Percentiles rank a stretch among this genome's conserved stretches.
phyloP scores from a whole-genome alignment of 148 eudicot genomes.

The Suaeda aralocaspica region DNA sequence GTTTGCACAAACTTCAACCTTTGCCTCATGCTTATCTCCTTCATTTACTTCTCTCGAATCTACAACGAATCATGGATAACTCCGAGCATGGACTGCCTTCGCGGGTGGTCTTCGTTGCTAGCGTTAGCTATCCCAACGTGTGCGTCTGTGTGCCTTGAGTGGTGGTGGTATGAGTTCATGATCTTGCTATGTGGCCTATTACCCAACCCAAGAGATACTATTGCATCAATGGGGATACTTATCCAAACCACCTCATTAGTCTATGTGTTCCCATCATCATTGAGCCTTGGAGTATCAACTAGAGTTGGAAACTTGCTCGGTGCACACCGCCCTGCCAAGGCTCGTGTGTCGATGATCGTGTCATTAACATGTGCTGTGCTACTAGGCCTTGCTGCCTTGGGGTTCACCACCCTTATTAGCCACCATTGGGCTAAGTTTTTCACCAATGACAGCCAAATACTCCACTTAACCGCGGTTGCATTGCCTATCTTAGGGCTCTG shows the following conservation, averaged over 20 bases:
- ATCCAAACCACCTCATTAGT: slow-evolving; percentile 80
- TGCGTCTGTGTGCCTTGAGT: slow-evolving; percentile 75
- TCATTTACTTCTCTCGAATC: slow-evolving; percentile 55
- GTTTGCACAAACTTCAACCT: slow-evolving; percentile 65
- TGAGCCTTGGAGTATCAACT: slow-evolving; percentile 79
- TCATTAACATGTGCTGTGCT: slow-evolving; percentile 42
- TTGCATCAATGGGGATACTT: slow-evolving; percentile 84
- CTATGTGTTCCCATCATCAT: slow-evolving; percentile 74
- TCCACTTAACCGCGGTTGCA: slow-evolving; percentile 58
- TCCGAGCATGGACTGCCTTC: slow-evolving; percentile 58
- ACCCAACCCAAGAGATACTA: slow-evolving; percentile 63
- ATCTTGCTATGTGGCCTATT: slow-evolving; percentile 72
- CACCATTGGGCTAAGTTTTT: slow-evolving; percentile 68
- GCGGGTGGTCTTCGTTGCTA: slow-evolving; percentile 70
- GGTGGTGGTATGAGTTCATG: slow-evolving; percentile 99
- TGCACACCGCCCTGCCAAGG: slow-evolving; percentile 52
- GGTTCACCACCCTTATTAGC: slow-evolving; percentile 56
- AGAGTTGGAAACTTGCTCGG: slow-evolving; percentile 83
- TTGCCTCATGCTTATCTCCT: slow-evolving; percentile 40
- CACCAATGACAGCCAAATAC: slow-evolving; percentile 51
- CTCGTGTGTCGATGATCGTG: slow-evolving; percentile 60
- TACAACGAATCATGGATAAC: slow-evolving; percentile 65
- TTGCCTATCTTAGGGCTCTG: slow-evolving; percentile 79
- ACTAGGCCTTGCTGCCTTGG: slow-evolving; percentile 57
- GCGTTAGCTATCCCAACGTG: slow-evolving; percentile 64